Percentiles rank a stretch among this genome's conserved stretches.
phyloP scores from a whole-genome alignment of 1,139 yeast species.

The Taphrina communis region DNA sequence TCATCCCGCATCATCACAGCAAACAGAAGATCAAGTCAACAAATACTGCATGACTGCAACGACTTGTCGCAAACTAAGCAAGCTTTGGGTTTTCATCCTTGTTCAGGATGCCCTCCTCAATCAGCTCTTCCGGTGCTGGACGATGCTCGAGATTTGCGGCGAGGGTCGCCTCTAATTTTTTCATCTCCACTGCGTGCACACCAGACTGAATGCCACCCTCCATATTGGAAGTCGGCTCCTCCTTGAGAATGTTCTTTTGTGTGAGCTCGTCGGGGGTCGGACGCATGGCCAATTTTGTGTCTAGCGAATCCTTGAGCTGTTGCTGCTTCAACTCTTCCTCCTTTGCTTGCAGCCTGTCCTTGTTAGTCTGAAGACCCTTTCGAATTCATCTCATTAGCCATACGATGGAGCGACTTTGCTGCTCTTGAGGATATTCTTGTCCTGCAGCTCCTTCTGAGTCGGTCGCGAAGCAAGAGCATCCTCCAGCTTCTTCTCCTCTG shows the following conservation, averaged over 20 bases:
- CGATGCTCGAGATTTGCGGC: constrained; percentile 26
- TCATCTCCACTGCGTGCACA: constrained; percentile 19
- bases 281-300: constrained; percentile 29
- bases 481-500: constrained; percentile 34
- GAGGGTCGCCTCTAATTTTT: constrained; percentile 20
- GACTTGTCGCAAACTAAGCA: background rate
- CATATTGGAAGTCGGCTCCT: constrained; percentile 14
- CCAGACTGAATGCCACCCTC: constrained; percentile 30
- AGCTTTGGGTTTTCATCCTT: constrained; percentile 32
- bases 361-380: background rate
- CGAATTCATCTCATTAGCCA: background rate
- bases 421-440: constrained; percentile 36
- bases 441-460: constrained; percentile 33
- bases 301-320: constrained; percentile 37
- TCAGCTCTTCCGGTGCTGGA: constrained; percentile 32
- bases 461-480: constrained; percentile 36
- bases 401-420: constrained; percentile 35
- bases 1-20: too few species aligned
- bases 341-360: constrained; percentile 27
- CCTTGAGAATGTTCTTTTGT: constrained; percentile 28
- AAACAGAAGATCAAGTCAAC: too few species aligned
- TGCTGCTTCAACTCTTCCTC: constrained; percentile 37
- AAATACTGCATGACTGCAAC: too few species aligned
- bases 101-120: constrained; percentile 35
- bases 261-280: constrained; percentile 36